Evolutionary conservation across 495 filamentous ascomycete genomes (phyloP).

Genomic region (Talaromyces ruber): DNA sequence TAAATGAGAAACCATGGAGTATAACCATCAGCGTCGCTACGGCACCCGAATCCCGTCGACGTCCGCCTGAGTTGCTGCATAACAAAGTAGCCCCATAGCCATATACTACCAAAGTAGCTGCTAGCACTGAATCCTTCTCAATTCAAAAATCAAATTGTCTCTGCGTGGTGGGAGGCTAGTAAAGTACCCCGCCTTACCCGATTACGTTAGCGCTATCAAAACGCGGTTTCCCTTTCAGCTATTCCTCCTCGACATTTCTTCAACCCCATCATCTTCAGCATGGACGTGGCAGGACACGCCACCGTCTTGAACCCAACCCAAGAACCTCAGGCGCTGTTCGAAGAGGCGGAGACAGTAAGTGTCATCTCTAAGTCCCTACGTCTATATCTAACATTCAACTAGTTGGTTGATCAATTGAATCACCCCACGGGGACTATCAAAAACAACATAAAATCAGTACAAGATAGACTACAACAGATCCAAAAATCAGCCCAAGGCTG

Average conservation of each 20-base stretch:
- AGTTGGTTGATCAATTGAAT: constrained; percentile 48
- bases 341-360: constrained; percentile 20
- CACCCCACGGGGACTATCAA: constrained; percentile 48
- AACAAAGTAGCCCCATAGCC: too few species aligned
- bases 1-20: too few species aligned
- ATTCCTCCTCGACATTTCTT: background rate
- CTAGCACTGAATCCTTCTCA: too few species aligned
- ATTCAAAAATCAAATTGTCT: too few species aligned
- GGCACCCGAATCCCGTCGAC: too few species aligned
- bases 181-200: background rate
- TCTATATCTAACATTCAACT: background rate
- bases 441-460: constrained; percentile 54
- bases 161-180: background rate
- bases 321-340: constrained; percentile 18
- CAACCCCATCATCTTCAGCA: background rate
- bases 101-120: too few species aligned
- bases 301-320: background rate
- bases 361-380: background rate
- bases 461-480: constrained; percentile 66
- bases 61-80: too few species aligned
- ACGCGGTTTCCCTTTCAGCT: background rate
- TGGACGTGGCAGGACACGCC: constrained; percentile 4
- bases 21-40: too few species aligned
- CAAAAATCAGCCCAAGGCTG: constrained; percentile 76
- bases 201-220: constrained; percentile 6